Percentiles rank a stretch among this genome's conserved stretches.
Conservation (phyloP, 306 rosid species). For the Ammopiptanthus mongolicus region DNA sequence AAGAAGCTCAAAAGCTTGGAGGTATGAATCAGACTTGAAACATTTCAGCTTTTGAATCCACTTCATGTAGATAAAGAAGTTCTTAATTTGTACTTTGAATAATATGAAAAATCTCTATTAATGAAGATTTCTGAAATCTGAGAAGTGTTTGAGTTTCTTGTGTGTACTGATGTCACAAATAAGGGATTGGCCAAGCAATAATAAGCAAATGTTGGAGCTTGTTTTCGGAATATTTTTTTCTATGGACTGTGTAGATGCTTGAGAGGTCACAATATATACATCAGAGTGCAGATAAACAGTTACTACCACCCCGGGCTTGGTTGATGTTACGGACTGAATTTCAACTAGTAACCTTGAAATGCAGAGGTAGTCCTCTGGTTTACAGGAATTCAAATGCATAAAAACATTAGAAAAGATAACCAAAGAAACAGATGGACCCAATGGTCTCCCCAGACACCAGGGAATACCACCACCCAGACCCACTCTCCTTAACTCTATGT, state of each 20-base stretch:
- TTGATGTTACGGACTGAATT: too few relatives aligned
- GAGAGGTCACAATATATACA: not conserved
- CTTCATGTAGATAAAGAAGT: not conserved
- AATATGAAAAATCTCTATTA: not conserved
- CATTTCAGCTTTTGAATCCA: not conserved
- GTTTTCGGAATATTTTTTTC: not conserved
- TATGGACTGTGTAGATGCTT: not conserved
- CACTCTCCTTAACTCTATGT: too few relatives aligned
- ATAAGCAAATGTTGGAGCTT: not conserved
- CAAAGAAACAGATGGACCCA: too few relatives aligned
- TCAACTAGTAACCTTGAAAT: too few relatives aligned
- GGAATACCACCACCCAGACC: too few relatives aligned
- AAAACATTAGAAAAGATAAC: too few relatives aligned
- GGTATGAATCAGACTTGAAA: slow-evolving; percentile 32
- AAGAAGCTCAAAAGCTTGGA: slow-evolving; percentile 90
- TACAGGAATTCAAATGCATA: too few relatives aligned
- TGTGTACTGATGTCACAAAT: not conserved
- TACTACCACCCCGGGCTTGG: not conserved
- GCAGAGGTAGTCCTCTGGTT: too few relatives aligned
- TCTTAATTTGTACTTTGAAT: not conserved
- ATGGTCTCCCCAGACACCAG: too few relatives aligned
- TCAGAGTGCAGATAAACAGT: not conserved
- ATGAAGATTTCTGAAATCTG: not conserved
- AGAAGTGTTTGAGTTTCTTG: slow-evolving; percentile 8
- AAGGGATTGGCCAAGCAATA: not conserved